Percentiles rank a stretch among this genome's conserved stretches.
These are phyloP conservation scores for Grigorovia humatica DNA, from an alignment of 805 yeast genomes.

Conservation along the genomic window DNA sequence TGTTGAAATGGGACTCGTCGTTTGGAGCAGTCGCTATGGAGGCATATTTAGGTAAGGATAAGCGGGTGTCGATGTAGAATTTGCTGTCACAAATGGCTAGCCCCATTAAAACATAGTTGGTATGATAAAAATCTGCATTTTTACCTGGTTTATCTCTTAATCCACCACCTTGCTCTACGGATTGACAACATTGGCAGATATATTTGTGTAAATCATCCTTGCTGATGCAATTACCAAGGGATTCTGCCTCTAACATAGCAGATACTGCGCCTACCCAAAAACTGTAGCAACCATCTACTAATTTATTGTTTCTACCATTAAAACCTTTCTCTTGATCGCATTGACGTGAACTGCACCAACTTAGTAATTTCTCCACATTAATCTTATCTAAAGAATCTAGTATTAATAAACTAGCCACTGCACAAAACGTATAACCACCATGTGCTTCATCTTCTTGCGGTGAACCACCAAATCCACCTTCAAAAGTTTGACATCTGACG, in stretches of 20 bases:
- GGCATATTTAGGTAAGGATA: background rate
- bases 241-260: slow-evolving; percentile 31
- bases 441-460: slow-evolving; percentile 81
- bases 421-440: slow-evolving; percentile 95
- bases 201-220: slow-evolving; percentile 54
- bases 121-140: slow-evolving; percentile 77
- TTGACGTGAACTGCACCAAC: slow-evolving; percentile 71
- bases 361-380: slow-evolving; percentile 39
- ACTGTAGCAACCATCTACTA: slow-evolving; percentile 93
- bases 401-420: slow-evolving; percentile 51
- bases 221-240: slow-evolving; percentile 31
- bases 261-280: slow-evolving; percentile 93
- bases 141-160: slow-evolving; percentile 81
- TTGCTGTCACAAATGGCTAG: slow-evolving; percentile 30
- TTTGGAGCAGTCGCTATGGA: background rate
- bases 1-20: background rate
- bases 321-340: slow-evolving; percentile 72
- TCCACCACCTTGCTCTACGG: slow-evolving; percentile 47
- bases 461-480: slow-evolving; percentile 89
- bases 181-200: slow-evolving; percentile 68
- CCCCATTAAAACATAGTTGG: slow-evolving; percentile 77
- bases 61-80: background rate
- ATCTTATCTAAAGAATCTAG: slow-evolving; percentile 34
- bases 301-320: slow-evolving; percentile 80
- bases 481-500: slow-evolving; percentile 69